Evolutionary conservation across 768 basidiomycete species (phyloP).

Genomic region (Tricholomella constricta): DNA sequence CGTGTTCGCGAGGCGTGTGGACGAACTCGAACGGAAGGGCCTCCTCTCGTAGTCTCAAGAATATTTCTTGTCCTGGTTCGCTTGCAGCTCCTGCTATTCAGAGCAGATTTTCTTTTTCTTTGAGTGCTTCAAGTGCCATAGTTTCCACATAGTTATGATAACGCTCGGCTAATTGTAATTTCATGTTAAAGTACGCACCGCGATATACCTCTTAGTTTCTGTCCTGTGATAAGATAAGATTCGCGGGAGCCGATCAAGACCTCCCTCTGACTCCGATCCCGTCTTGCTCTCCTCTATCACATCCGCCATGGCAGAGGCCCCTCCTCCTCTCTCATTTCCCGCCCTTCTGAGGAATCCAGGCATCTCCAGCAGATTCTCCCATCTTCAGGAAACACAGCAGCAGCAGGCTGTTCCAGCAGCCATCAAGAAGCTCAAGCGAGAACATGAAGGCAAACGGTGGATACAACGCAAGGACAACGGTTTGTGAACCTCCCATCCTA

Average conservation of each 20-base stretch:
- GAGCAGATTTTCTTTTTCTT: no score
- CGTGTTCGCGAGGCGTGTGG: slow-evolving; percentile 20
- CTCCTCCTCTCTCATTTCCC: slow-evolving; percentile 69
- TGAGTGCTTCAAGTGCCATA: neutral
- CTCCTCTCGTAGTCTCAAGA: neutral
- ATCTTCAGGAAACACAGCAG: slow-evolving; percentile 39
- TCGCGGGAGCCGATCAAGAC: neutral
- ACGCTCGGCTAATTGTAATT: neutral
- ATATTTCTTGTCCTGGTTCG: no score
- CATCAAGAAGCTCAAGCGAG: slow-evolving; percentile 46
- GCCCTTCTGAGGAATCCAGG: slow-evolving; percentile 64
- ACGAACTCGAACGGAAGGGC: slow-evolving; percentile 12
- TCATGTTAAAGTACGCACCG: neutral
- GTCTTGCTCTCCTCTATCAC: neutral
- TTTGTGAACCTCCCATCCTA: slow-evolving; percentile 28
- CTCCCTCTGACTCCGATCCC: slow-evolving; percentile 1
- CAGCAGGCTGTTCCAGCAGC: slow-evolving; percentile 16
- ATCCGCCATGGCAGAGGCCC: slow-evolving; percentile 21
- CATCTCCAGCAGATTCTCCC: slow-evolving; percentile 52
- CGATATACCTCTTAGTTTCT: neutral
- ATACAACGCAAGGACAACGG: slow-evolving; percentile 77
- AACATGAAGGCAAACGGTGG: slow-evolving; percentile 80
- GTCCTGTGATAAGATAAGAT: slow-evolving; percentile 9
- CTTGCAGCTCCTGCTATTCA: neutral
- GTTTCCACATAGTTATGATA: neutral